phyloP scores from a whole-genome alignment of 768 basidiomycete species.

The Naematelia aurantialba region DNA sequence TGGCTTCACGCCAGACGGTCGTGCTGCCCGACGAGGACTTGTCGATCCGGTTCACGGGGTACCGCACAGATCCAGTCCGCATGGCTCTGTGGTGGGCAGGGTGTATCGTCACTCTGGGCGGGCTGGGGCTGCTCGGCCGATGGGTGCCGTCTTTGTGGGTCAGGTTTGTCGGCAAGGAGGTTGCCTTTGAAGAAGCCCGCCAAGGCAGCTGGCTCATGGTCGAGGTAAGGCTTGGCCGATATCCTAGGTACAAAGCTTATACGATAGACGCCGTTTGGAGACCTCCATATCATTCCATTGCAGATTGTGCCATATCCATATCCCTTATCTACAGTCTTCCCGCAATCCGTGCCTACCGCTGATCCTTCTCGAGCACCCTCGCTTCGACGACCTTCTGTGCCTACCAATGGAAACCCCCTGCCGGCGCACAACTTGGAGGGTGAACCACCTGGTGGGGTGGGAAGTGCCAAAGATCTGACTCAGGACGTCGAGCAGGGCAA shows the following conservation, averaged over 20 bases:
- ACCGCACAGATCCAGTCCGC: slow-evolving; percentile 64
- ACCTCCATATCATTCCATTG: slow-evolving; percentile 72
- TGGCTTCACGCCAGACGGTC: slow-evolving; percentile 65
- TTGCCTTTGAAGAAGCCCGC: slow-evolving; percentile 67
- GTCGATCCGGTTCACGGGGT: slow-evolving; percentile 81
- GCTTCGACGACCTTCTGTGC: slow-evolving; percentile 7
- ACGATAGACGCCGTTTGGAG: slow-evolving; percentile 75
- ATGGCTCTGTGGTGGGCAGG: slow-evolving; percentile 66
- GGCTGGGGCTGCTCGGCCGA: slow-evolving; percentile 74
- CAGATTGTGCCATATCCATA: slow-evolving; percentile 69
- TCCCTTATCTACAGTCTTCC: slow-evolving; percentile 74
- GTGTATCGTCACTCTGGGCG: slow-evolving; percentile 67
- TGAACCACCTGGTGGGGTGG: slow-evolving; percentile 31
- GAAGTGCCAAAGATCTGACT: slow-evolving; percentile 48
- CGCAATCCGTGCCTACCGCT: slow-evolving; percentile 45
- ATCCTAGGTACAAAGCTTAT: background rate
- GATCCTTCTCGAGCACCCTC: slow-evolving; percentile 27
- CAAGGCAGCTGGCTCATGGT: slow-evolving; percentile 68
- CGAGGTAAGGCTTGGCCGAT: slow-evolving; percentile 62
- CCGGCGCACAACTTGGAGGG: slow-evolving; percentile 24
- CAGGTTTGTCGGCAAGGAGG: slow-evolving; percentile 75
- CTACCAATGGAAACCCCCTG: slow-evolving; percentile 14
- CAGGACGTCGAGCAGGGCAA: slow-evolving; percentile 49
- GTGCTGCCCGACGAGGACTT: slow-evolving; percentile 85
- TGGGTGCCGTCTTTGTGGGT: slow-evolving; percentile 95